phyloP scores from a whole-genome alignment of 2,329 filamentous ascomycete genomes.

The Diaporthe ampelina region DNA sequence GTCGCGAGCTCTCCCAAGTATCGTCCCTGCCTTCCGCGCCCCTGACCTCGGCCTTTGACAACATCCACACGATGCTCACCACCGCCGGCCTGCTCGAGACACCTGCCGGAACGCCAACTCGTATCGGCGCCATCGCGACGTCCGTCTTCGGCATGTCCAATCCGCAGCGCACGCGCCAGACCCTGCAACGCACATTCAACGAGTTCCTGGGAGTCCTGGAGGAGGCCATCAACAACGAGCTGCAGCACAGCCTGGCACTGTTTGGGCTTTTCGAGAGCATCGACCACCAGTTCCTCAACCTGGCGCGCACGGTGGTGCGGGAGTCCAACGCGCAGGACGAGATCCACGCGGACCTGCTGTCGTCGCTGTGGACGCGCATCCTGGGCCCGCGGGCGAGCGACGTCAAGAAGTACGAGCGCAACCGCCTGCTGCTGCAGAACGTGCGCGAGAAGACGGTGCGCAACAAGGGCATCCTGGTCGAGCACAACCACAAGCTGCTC shows the following conservation, averaged over 20 bases:
- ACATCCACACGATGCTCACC: conserved; percentile 83
- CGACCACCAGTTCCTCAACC: conserved; percentile 89
- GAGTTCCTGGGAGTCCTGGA: conserved; percentile 91
- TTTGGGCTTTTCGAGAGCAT: conserved; percentile 94
- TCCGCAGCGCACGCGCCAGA: conserved; percentile 83
- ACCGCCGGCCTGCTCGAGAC: conserved; percentile 73
- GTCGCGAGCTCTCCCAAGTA: conserved; percentile 83
- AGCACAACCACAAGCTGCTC: conserved; percentile 87
- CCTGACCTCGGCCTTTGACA: conserved; percentile 82
- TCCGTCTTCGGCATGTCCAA: conserved; percentile 84
- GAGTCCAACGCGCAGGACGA: conserved; percentile 87
- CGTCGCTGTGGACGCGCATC: conserved; percentile 87
- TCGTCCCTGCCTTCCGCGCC: conserved; percentile 69
- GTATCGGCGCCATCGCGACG: conserved; percentile 77
- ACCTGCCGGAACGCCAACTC: conserved; percentile 71
- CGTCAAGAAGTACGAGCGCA: conserved; percentile 93
- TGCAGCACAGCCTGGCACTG: conserved; percentile 83
- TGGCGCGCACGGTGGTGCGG: conserved; percentile 86
- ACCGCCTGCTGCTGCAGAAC: conserved; percentile 82
- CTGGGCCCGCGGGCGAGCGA: conserved; percentile 81
- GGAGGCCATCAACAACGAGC: conserved; percentile 87
- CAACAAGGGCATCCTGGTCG: conserved; percentile 88
- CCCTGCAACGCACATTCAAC: conserved; percentile 88
- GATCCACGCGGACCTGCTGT: conserved; percentile 84
- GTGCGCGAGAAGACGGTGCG: conserved; percentile 86